A percentile compares a stretch with the other conserved stretches of the same genome.
Evolutionary conservation across 2,329 filamentous ascomycete genomes (phyloP).

Genomic region (Exophiala aquamarina): DNA sequence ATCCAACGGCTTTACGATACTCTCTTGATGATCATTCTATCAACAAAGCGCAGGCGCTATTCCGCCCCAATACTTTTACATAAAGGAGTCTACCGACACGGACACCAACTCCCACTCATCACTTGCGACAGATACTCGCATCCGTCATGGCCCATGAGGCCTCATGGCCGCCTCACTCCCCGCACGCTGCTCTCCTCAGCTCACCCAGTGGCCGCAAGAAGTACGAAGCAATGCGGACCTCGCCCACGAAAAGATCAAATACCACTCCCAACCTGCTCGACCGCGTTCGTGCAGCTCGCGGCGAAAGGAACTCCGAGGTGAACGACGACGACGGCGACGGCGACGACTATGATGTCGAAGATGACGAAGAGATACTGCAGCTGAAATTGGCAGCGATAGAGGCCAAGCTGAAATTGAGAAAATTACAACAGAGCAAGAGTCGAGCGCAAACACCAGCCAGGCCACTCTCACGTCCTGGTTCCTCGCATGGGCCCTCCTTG

Average conservation of each 20-base stretch:
- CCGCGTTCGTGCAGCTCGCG: conserved; percentile 32
- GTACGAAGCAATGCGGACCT: conserved; percentile 67
- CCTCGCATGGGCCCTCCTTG: conserved; percentile 29
- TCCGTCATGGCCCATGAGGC: conserved; percentile 17
- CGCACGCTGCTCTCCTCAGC: conserved; percentile 61
- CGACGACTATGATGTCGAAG: conserved; percentile 67
- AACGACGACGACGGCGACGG: conserved; percentile 51
- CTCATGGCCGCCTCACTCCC: conserved; percentile 64
- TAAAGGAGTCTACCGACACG: not conserved
- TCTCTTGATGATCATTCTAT: too few relatives aligned
- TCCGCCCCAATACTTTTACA: too few relatives aligned
- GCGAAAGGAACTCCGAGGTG: conserved; percentile 16
- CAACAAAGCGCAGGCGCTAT: too few relatives aligned
- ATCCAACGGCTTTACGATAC: too few relatives aligned
- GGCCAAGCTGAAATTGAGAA: conserved; percentile 82
- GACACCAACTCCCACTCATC: not conserved
- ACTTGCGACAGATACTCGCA: not conserved
- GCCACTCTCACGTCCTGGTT: conserved; percentile 7
- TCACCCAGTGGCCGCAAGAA: conserved; percentile 78
- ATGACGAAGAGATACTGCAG: conserved; percentile 87
- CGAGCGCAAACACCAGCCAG: conserved; percentile 41
- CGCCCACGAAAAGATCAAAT: conserved; percentile 58
- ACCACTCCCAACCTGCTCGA: conserved; percentile 41
- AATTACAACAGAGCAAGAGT: conserved; percentile 65
- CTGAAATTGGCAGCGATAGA: conserved; percentile 86